Conservation (phyloP, 495 filamentous ascomycete genomes). For the Annulohypoxylon stygium region DNA sequence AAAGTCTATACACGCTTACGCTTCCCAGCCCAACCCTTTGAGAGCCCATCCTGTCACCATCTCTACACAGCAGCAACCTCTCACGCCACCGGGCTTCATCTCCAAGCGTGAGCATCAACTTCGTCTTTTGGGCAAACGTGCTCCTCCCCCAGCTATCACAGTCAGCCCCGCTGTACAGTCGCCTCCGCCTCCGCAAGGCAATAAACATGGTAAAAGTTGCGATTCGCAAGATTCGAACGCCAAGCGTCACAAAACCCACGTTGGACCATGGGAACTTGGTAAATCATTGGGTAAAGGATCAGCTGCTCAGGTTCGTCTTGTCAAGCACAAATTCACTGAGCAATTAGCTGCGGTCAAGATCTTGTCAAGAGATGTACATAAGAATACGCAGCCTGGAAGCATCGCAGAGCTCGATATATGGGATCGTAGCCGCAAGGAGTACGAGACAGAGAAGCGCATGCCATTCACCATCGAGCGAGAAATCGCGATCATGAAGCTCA, state of each 20-base stretch:
- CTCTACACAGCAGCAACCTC: conserved; percentile 23
- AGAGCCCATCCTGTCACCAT: conserved; percentile 45
- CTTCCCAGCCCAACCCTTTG: conserved; percentile 36
- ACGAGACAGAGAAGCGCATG: conserved; percentile 73
- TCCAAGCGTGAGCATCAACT: conserved; percentile 41
- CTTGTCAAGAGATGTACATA: conserved; percentile 79
- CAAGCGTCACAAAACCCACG: conserved; percentile 78
- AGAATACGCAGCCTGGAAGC: conserved; percentile 79
- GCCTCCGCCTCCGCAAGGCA: conserved; percentile 64
- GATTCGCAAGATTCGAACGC: conserved; percentile 74
- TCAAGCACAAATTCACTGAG: conserved; percentile 78
- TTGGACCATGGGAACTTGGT: conserved; percentile 91
- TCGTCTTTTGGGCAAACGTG: conserved; percentile 1
- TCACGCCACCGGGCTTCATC: conserved; percentile 29
- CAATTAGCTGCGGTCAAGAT: conserved; percentile 94
- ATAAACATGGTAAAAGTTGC: conserved; percentile 69
- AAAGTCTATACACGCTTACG: conserved; percentile 26
- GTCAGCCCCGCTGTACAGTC: conserved; percentile 17
- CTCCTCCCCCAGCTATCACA: conserved; percentile 44
- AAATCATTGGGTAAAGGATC: conserved; percentile 87
- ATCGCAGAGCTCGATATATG: conserved; percentile 76
- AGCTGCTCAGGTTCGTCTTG: conserved; percentile 84
- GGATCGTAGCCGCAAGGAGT: conserved; percentile 60
- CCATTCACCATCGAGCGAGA: conserved; percentile 91
- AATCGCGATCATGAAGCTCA: conserved; percentile 94